Evolutionary conservation across 1,139 yeast genomes (phyloP), one percentile per base, ranked within the genome.

Genomic region (Suhomyces taliae): DNA sequence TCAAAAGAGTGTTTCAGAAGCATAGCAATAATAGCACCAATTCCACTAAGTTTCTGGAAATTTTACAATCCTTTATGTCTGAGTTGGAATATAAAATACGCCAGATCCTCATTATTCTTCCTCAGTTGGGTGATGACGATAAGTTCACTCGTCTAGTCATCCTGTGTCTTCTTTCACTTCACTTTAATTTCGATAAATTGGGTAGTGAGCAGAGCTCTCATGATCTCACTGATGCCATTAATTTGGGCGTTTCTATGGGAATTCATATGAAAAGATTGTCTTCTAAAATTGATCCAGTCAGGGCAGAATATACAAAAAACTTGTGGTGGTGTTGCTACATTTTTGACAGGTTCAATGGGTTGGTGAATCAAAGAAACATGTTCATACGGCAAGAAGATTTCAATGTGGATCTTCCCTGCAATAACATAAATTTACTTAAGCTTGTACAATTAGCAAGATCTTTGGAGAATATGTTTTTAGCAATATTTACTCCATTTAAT

Each of bases 131-230:
- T 6, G 74, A 70, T 46, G 63, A 64, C 35, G 74, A 72, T 44
- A 68, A 67, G 48, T 56, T 69, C n/a, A 53, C 64, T 2, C 47
- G 69, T 33, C 52, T 70, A 41, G 58, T 64, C 2, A 65, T 69
- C 1, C 64, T 59, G 55, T 50, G 66, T 19, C 56, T 72, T n/a
- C 58, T 72, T 11, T 57, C 66, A 27, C 52, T 64, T 11, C 70
- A 65, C 51, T 69, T 63, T 49, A 63, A 61, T 33, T 65, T 62
- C 44, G 64, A 65, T 47, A 59, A 61, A 47, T 56, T 62, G 33
- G 75, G 77, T 3, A 65, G 60, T 49, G 77, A 72, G 49, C 69
- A 66, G 41, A 62, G 70, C 43, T 60, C 72, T 12, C 72, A 69
- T 44, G 77, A 72, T 51, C 50, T 70, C 34, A 60, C 66, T 12